Percentiles rank a stretch among this genome's conserved stretches.
Conservation (phyloP, 345 rosid genomes). For the Fremontodendron californicum region DNA sequence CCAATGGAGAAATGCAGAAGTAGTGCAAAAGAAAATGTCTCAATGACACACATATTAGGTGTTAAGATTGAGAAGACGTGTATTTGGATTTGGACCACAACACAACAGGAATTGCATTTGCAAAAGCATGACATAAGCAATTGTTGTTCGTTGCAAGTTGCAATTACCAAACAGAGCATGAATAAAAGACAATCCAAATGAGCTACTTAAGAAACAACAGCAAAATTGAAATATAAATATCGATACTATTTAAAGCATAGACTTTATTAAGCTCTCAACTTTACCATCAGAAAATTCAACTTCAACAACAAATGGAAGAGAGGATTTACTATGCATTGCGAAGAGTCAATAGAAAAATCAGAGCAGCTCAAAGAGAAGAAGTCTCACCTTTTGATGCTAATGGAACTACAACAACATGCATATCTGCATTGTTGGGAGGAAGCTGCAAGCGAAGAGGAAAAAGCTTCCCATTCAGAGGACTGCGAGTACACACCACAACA, state of each 20-base stretch:
- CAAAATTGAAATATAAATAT: background rate
- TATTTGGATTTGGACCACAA: background rate
- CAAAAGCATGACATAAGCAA: background rate
- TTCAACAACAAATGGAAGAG: background rate
- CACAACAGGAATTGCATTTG: background rate
- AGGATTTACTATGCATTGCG: background rate
- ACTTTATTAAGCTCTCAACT: background rate
- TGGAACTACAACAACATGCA: conserved; percentile 74
- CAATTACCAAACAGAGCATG: background rate
- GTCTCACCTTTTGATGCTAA: conserved; percentile 44
- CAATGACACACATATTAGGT: background rate
- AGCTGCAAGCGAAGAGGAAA: conserved; percentile 85
- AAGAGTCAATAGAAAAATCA: background rate
- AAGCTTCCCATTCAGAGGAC: conserved; percentile 84
- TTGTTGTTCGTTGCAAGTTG: background rate
- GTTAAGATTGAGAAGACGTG: background rate
- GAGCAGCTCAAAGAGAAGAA: background rate
- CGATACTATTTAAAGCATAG: background rate
- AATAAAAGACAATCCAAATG: background rate
- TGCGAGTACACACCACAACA: conserved; percentile 76
- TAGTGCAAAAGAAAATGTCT: background rate
- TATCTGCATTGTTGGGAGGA: conserved; percentile 76
- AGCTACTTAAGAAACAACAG: background rate
- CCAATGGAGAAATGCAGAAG: background rate
- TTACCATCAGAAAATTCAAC: background rate